Base-by-base conservation (phyloP, 306 rosid species). In the Rosa rugosa region DNA sequence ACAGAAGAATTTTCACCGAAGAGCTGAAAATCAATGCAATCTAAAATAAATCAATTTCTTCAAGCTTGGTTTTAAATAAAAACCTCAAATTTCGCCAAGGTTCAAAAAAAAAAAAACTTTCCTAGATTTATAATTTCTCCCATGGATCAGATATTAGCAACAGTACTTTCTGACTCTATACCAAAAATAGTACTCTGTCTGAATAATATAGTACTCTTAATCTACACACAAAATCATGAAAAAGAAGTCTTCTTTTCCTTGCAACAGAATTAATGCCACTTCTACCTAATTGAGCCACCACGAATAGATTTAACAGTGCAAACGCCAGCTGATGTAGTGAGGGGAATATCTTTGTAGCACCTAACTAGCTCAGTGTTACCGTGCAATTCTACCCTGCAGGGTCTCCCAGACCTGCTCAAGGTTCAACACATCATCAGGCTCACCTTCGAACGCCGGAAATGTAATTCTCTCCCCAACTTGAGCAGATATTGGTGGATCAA, bases 391-490 rank as follows among this genome's bases (percentile, higher is more conserved):
- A 92, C 99, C 31, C 79, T 95, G 98, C 89, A 95, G 77, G 10
- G 98, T 89, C 71, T 95, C 99, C 95, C 95, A 95, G 2, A 95
- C 94, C 90, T 92, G 92, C 87, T 95, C 92, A 1, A 98, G 98
- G 84, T 95, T 95, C 47, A 95, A 78, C 27, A 91, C 80, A 22
- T 86, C 90, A 71, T 92, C 98, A 8, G 99, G 91, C 80, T 79
- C 79, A n/a, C 99, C 98, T 80, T 84, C 88, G 13, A 70, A 71
- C 41, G 97, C 99, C 0, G 89, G 85, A 81, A 91, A 91, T 20
- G 81, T 84, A 17, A 92, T 75, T 83, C 96, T 88, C 84, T 92
- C 97, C 73, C 99, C 98, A 20, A 91, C 87, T 0, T 5, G 12
- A 64, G 99, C 97, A 60, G 88, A 85, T 77, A 82, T 67, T 3